phyloP scores from a whole-genome alignment of 768 basidiomycete genomes.

The Agaricus sinodeliciosus region DNA sequence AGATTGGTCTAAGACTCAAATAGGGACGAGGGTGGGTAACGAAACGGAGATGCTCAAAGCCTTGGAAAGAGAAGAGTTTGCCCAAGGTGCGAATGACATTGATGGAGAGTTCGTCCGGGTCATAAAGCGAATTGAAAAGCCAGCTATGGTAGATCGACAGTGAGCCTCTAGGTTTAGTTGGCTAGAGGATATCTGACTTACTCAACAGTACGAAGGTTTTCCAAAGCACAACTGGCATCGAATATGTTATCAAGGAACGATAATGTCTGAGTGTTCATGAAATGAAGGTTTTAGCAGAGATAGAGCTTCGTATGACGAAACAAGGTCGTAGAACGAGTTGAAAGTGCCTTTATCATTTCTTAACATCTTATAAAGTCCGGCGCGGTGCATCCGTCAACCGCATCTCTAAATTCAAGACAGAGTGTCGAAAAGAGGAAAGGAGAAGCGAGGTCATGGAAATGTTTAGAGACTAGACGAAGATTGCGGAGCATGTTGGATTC shows the following conservation, averaged over 20 bases:
- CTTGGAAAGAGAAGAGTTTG: no score
- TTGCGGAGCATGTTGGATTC: no score
- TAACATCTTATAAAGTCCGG: neutral
- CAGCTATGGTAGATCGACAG: no score
- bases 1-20: no score
- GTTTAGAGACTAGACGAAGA: slow-evolving; percentile 1
- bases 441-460: neutral
- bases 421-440: neutral
- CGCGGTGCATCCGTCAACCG: no score
- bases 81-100: no score
- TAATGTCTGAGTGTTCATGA: neutral
- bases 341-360: slow-evolving; percentile 3
- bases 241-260: neutral
- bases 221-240: neutral
- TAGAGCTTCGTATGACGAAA: neutral
- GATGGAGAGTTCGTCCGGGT: no score
- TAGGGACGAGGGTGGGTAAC: neutral
- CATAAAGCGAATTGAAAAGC: no score
- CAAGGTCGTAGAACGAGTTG: neutral
- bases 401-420: neutral
- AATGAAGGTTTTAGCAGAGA: no score
- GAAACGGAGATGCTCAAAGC: neutral
- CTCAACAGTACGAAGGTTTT: neutral
- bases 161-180: no score
- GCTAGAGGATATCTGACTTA: neutral